These are phyloP conservation scores for Elongisporangium prolatum DNA, from an alignment of 352 stramenopile genomes.

Conservation along the genomic window DNA sequence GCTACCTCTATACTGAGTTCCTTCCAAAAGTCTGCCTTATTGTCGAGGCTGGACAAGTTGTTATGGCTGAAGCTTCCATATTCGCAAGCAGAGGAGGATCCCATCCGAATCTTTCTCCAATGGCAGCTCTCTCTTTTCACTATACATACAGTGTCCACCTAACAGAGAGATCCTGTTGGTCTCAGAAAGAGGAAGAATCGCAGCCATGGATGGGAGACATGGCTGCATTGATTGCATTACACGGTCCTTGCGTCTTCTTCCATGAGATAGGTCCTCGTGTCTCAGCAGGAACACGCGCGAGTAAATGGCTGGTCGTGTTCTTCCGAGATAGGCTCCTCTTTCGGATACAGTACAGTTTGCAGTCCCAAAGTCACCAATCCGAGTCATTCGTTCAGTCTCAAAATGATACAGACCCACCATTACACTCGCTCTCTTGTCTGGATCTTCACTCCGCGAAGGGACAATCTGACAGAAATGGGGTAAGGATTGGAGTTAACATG, in stretches of 20 bases:
- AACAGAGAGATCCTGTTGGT: not conserved
- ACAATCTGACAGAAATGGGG: not conserved
- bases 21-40: not conserved
- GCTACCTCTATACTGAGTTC: not conserved
- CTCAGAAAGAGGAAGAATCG: not conserved
- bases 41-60: not conserved
- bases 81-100: not conserved
- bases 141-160: not conserved
- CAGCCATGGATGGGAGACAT: not conserved
- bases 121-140: not conserved
- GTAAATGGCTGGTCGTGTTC: not conserved
- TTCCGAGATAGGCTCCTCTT: not conserved
- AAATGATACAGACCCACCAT: not conserved
- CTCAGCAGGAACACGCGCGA: not conserved
- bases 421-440: not conserved
- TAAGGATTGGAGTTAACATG: not conserved
- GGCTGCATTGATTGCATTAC: not conserved
- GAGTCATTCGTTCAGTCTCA: not conserved
- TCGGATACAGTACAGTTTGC: not conserved
- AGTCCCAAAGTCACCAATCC: not conserved
- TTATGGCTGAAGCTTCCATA: not conserved
- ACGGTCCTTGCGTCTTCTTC: not conserved
- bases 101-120: not conserved
- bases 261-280: not conserved
- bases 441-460: not conserved